Conservation (phyloP, 306 rosid genomes). For the Inga laurina region DNA sequence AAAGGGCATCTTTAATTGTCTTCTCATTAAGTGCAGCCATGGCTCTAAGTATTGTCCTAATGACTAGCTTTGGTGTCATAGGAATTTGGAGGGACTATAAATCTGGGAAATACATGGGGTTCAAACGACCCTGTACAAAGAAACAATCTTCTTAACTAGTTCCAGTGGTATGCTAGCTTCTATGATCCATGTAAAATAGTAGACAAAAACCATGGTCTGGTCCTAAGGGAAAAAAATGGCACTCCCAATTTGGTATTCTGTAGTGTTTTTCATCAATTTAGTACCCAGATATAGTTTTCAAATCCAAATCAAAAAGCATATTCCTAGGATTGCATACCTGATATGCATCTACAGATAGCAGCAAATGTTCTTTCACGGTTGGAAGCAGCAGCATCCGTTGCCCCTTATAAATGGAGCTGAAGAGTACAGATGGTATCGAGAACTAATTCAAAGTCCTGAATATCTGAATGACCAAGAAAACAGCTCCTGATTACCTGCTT, state of each 20-base stretch:
- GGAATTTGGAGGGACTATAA: constrained; percentile 54
- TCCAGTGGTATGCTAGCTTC: not conserved
- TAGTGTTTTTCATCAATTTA: not conserved
- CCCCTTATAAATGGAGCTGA: not conserved
- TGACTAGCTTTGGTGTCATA: constrained; percentile 75
- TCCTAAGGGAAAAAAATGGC: not conserved
- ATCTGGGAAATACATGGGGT: constrained; percentile 78
- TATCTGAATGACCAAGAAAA: not conserved
- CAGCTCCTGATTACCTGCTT: not conserved
- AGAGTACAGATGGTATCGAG: not conserved
- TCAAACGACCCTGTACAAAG: constrained; percentile 64
- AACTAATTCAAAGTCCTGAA: not conserved
- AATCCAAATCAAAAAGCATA: not conserved
- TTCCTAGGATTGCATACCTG: not conserved
- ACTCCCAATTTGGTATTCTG: not conserved
- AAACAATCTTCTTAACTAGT: constrained; percentile 25
- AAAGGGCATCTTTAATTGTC: constrained; percentile 80
- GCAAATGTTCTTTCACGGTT: not conserved
- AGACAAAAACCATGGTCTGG: not conserved
- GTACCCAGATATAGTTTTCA: not conserved
- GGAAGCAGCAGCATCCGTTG: not conserved
- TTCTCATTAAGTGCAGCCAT: constrained; percentile 71
- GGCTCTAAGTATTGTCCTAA: constrained; percentile 71
- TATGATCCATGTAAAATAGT: not conserved
- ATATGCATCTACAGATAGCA: not conserved